Conservation (phyloP, 164 flowering plant genomes). For the Hamamelis virginiana region DNA sequence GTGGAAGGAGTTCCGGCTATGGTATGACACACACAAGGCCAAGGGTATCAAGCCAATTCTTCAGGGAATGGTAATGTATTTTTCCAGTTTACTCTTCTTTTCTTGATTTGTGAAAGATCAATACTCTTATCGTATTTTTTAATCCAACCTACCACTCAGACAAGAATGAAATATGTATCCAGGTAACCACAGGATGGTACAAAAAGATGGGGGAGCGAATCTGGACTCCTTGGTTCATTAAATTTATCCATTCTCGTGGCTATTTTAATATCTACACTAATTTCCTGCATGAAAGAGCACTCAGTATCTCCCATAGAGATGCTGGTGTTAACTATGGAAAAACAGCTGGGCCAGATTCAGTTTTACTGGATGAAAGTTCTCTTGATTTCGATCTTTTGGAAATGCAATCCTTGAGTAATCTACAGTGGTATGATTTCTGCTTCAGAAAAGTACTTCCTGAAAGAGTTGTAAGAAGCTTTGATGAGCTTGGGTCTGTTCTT, state of each 20-base stretch:
- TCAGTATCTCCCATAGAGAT: constrained; percentile 87
- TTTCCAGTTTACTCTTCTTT: background rate
- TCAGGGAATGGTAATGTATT: constrained; percentile 76
- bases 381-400: constrained; percentile 50
- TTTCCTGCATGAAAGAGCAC: constrained; percentile 72
- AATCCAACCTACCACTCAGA: background rate
- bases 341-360: constrained; percentile 95
- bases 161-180: constrained; percentile 12
- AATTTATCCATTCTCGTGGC: constrained; percentile 77
- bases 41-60: constrained; percentile 77
- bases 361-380: constrained; percentile 50
- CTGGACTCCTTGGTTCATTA: constrained; percentile 99
- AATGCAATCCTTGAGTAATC: constrained; percentile 47
- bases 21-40: constrained; percentile 87
- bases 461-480: constrained; percentile 45
- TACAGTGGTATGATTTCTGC: constrained; percentile 95
- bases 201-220: constrained; percentile 90
- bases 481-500: constrained; percentile 59
- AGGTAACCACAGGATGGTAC: constrained; percentile 98
- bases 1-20: constrained; percentile 97
- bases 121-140: background rate
- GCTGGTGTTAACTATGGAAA: constrained; percentile 96
- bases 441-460: constrained; percentile 72
- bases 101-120: background rate
- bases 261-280: constrained; percentile 89